Base-by-base conservation (phyloP, 1,284 basidiomycete species). In the Abortiporus biennis region DNA sequence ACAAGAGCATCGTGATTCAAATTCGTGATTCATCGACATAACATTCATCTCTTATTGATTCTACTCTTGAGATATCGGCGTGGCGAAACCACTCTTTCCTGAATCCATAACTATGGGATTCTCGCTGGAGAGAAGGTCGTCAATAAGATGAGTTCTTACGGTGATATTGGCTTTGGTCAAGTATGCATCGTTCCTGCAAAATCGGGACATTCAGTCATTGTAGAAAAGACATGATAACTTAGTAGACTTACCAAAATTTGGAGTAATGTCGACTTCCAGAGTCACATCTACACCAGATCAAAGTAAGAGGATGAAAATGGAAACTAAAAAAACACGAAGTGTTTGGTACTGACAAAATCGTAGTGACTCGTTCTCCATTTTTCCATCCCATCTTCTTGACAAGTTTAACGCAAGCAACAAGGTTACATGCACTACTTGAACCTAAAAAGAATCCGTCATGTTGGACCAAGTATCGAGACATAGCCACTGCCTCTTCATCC, bases 401-500 rank as follows among this genome's bases (percentile, higher is more conserved):
- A 4, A 91, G 67, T 52, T 85, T 83, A 9, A 97, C 75, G 50
- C 87, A 91, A 1, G 94, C 90, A 12, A 97, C 80, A 24, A 98
- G 74, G 59, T 99, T 99, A 57, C 94, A 96, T 0, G 96, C 95
- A 51, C 91, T 94, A 44, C 92, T 96, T 0, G 92, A 97, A 3
- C 96, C 96, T 17, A 99, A 71, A 66, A 97, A 98, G 8, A 99
- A 68, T 0, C 95, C 96, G 52, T 99, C 96, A 45, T 91, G 70
- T 37, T 81, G 67, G 2, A 94, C 89, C 12, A 96, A 74, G 59
- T 92, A 90, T 8, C 92, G 80, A 0, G 92, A 87, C 92, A 96
- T 95, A 13, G 84, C 78, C 23, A 95, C 89, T 0, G 92, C 92
- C 64, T 96, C 93, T 2, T 74, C 80, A 52, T 96, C 93, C 1